Conservation (phyloP, 805 yeast species). For the Pichia pseudocactophila region DNA sequence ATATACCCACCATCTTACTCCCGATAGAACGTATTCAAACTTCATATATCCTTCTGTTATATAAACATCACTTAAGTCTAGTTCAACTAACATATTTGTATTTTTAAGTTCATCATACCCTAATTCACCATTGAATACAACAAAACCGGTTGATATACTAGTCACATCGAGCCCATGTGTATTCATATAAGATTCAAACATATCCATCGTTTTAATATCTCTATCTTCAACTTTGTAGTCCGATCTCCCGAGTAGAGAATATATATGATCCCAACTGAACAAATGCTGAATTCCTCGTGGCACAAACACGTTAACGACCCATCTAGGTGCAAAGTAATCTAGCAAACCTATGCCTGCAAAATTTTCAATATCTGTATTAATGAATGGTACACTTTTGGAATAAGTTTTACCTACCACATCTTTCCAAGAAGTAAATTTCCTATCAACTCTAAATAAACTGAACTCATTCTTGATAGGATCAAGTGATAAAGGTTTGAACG, state of each 20-base stretch:
- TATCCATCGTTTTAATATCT: slow-evolving; percentile 1
- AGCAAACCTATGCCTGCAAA: slow-evolving; percentile 1
- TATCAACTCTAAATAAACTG: slow-evolving; percentile 4
- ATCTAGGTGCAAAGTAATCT: slow-evolving; percentile 10
- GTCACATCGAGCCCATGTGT: background rate
- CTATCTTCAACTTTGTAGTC: slow-evolving; percentile 1
- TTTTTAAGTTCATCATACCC: background rate
- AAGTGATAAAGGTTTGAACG: slow-evolving; percentile 4
- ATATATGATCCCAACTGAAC: slow-evolving; percentile 3
- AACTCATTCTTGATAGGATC: background rate
- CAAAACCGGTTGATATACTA: slow-evolving; percentile 4
- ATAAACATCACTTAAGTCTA: slow-evolving; percentile 8
- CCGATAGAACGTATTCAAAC: slow-evolving; percentile 10
- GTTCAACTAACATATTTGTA: slow-evolving; percentile 10
- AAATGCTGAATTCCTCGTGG: slow-evolving; percentile 9
- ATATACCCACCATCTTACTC: slow-evolving; percentile 12
- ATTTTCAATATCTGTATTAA: background rate
- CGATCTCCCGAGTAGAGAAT: slow-evolving; percentile 3
- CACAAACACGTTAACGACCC: slow-evolving; percentile 9
- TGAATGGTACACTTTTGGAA: slow-evolving; percentile 5
- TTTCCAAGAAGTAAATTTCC: slow-evolving; percentile 5
- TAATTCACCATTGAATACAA: slow-evolving; percentile 5
- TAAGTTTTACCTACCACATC: slow-evolving; percentile 9
- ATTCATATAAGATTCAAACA: slow-evolving; percentile 3
- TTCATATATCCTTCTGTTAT: slow-evolving; percentile 7